A percentile compares a stretch with the other conserved stretches of the same genome.
These are phyloP conservation scores for Raffaelea albimanens DNA, from an alignment of 2,329 filamentous ascomycete genomes.

Conservation along the genomic window DNA sequence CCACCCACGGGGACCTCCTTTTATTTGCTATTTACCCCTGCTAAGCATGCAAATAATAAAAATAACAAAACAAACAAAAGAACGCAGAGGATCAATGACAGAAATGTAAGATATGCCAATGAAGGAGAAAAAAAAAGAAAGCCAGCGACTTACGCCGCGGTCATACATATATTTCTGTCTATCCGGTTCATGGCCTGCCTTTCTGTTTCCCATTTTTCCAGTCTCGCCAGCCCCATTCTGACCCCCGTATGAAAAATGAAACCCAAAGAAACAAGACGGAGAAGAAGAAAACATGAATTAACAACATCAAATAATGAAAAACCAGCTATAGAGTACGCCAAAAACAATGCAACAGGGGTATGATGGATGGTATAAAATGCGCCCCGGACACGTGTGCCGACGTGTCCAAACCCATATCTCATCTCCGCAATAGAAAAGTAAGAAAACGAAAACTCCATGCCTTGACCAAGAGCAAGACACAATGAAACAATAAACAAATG, in stretches of 20 bases:
- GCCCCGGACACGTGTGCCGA: background rate
- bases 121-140: background rate
- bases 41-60: too few species aligned
- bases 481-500: background rate
- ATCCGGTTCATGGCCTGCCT: background rate
- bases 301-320: background rate
- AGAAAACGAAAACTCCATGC: background rate
- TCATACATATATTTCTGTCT: too few species aligned
- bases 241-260: background rate
- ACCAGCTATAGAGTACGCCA: background rate
- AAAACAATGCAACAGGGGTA: background rate
- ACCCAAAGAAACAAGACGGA: background rate
- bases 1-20: too few species aligned
- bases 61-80: background rate
- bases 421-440: too few species aligned
- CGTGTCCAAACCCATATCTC: background rate
- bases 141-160: too few species aligned
- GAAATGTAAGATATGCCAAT: too few species aligned
- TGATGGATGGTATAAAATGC: background rate
- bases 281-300: background rate
- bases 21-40: too few species aligned
- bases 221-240: background rate
- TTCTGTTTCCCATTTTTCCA: conserved; percentile 1
- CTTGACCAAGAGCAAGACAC: background rate
- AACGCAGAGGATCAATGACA: background rate